Conservation (phyloP, 257 asterid genomes). For the Gardenia jasminoides region DNA sequence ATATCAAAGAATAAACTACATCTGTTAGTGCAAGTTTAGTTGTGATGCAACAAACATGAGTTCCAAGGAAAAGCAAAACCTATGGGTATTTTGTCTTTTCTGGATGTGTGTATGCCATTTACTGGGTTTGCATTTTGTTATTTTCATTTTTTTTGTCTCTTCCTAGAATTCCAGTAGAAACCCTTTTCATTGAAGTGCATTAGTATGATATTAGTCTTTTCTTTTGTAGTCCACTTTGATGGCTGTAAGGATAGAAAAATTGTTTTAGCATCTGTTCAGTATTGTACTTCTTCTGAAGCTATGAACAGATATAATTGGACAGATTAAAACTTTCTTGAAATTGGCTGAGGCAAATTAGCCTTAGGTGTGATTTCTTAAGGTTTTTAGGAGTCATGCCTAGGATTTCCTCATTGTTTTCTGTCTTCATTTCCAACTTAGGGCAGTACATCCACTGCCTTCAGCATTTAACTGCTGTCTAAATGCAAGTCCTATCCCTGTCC, state of each 20-base stretch:
- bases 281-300: too few relatives aligned
- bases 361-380: not conserved
- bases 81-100: not conserved
- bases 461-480: too few relatives aligned
- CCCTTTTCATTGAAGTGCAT: not conserved
- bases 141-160: not conserved
- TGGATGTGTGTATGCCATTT: not conserved
- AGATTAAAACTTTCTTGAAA: not conserved
- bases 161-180: not conserved
- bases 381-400: not conserved
- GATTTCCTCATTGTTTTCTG: not conserved
- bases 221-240: too few relatives aligned
- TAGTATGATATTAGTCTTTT: too few relatives aligned
- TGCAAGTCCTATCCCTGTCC: not conserved
- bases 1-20: not conserved
- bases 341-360: not conserved
- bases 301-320: too few relatives aligned
- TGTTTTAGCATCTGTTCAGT: too few relatives aligned
- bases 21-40: not conserved
- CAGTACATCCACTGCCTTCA: too few relatives aligned
- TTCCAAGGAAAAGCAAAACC: not conserved
- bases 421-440: too few relatives aligned
- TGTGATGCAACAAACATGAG: not conserved
- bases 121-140: not conserved
- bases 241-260: too few relatives aligned